phyloP scores from a whole-genome alignment of 257 asterid genomes.

The Datura wrightii region DNA sequence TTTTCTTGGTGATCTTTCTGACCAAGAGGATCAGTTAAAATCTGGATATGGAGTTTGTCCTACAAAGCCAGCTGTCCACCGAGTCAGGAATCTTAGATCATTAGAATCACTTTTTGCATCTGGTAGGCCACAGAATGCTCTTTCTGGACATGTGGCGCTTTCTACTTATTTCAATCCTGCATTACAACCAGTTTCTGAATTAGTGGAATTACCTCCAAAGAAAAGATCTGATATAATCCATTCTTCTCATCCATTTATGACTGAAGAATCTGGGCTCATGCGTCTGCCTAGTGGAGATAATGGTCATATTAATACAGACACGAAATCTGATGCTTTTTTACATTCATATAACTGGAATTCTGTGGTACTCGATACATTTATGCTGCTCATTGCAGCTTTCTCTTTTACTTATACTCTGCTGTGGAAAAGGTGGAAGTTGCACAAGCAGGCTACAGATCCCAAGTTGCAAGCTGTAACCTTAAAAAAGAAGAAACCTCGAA shows the following conservation, averaged over 20 bases:
- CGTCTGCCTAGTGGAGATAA: constrained; percentile 46
- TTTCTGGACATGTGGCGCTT: constrained; percentile 53
- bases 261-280: constrained; percentile 39
- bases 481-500: constrained; percentile 72
- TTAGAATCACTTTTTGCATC: constrained; percentile 54
- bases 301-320: constrained; percentile 38
- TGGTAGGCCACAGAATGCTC: constrained; percentile 49
- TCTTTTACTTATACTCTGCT: constrained; percentile 36
- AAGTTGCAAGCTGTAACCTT: constrained; percentile 47
- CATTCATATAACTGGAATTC: constrained; percentile 51
- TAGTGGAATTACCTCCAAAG: constrained; percentile 41
- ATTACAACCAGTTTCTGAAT: constrained; percentile 37
- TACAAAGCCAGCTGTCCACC: constrained; percentile 60
- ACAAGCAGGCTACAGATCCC: constrained; percentile 44
- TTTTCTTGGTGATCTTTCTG: constrained; percentile 46
- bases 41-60: constrained; percentile 49
- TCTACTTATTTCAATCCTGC: constrained; percentile 46
- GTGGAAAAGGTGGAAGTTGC: constrained; percentile 36
- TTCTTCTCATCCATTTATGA: constrained; percentile 53
- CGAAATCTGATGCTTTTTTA: constrained; percentile 39
- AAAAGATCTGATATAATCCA: constrained; percentile 44
- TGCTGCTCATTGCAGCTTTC: constrained; percentile 46
- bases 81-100: constrained; percentile 64
- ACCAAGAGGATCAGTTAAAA: constrained; percentile 37
- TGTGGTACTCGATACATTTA: constrained; percentile 41